Base-by-base conservation (phyloP, 257 asterid species). In the Solanum etuberosum region DNA sequence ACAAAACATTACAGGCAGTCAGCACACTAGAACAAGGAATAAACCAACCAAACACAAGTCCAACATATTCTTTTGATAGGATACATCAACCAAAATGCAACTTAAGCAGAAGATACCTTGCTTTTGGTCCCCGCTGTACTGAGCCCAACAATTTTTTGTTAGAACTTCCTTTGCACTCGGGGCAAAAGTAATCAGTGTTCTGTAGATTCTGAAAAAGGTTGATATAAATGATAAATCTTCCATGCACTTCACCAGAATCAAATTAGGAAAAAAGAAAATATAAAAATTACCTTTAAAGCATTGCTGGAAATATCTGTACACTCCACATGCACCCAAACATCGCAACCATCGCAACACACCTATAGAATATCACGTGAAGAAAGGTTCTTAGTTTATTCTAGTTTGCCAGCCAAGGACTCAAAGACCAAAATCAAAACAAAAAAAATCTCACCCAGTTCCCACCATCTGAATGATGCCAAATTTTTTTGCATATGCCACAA, bases 401-500 rank as follows among this genome's bases (percentile, higher is more conserved):
- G 43, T 42, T 70, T 21, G 54, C 83, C 72, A 71, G 46, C 80
- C 51, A 85, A 77, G 77, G 38, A 42, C 38, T 86, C 87, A 89
- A 90, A 81, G 85, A 86, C 65, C 74, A 57, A 86, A 61, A 88
- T 46, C 48, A 85, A 83, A 43, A 80, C 84, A 85, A 46, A 87
- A 77, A 77, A 83, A 80, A 63, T 89, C 96, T 94, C 89, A 97
- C 99, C 99, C 99, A 97, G 90, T 92, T 90, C 88, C 99, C 98
- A 88, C 99, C 99, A 89, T 97, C 99, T 81, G 98, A 94, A 85
- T 93, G 98, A 86, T 97, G 96, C 99, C 99, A 96, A 89, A 96
- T 93, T 87, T 92, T 86, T 92, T 95, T 91, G 95, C 99, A 97
- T 89, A 96, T 90, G 74, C 98, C 98, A 90, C 99, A 97, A 85